phyloP scores from a whole-genome alignment of 371 early-diverging fungal genomes.

The Mortierella sp. region DNA sequence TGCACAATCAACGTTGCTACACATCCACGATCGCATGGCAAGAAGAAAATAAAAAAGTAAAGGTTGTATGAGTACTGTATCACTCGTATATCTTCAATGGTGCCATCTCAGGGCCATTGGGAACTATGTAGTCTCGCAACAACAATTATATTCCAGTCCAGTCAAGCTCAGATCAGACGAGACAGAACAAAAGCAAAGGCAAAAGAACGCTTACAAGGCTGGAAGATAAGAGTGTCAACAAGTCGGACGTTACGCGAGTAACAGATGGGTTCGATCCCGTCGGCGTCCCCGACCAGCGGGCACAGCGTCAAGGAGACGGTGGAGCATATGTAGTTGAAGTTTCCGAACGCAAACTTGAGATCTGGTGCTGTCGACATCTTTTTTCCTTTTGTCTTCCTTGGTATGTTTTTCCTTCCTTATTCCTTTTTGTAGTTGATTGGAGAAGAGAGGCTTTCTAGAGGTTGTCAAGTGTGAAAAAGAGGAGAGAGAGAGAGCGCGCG shows the following conservation, averaged over 20 bases:
- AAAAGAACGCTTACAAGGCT: constrained; percentile 76
- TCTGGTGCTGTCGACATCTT: constrained; percentile 28
- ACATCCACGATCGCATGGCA: neutral
- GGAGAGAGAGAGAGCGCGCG: too few relatives aligned
- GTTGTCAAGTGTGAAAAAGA: too few relatives aligned
- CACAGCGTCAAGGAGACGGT: constrained; percentile 89
- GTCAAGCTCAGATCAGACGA: too few relatives aligned
- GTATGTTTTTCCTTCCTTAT: neutral
- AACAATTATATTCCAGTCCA: neutral
- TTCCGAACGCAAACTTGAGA: constrained; percentile 81
- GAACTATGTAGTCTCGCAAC: neutral
- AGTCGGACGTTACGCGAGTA: constrained; percentile 94
- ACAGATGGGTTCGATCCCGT: constrained; percentile 89
- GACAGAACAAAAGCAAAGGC: neutral
- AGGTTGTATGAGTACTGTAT: neutral
- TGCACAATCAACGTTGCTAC: constrained; percentile 89
- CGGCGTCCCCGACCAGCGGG: constrained; percentile 82
- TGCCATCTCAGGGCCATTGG: neutral
- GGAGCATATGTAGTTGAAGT: constrained; percentile 88
- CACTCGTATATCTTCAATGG: neutral
- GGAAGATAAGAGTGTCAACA: constrained; percentile 85
- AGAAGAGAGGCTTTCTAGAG: too few relatives aligned
- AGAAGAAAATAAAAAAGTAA: neutral
- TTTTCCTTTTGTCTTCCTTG: neutral
- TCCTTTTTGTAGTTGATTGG: too few relatives aligned